Percentiles rank a stretch among this genome's conserved stretches.
phyloP scores from a whole-genome alignment of 805 yeast genomes.

The Hanseniaspora lindneri region DNA sequence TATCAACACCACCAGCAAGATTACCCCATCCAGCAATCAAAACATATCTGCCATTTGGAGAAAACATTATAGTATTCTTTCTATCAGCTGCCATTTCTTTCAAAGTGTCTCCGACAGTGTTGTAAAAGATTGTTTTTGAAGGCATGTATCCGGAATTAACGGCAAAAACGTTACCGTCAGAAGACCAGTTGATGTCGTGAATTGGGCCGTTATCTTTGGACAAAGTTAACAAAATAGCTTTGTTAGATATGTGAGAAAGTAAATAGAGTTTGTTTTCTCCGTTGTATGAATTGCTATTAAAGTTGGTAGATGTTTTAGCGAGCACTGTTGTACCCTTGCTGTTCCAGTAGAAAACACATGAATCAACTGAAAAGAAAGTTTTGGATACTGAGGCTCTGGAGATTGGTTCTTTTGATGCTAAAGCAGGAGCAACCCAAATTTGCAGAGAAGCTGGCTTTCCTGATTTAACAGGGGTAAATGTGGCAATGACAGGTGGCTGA shows the following conservation, averaged over 20 bases:
- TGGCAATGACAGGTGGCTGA: constrained; percentile 75
- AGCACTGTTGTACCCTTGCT: constrained; percentile 83
- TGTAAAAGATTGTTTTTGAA: constrained; percentile 85
- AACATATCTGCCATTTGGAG: constrained; percentile 87
- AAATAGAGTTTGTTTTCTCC: constrained; percentile 91
- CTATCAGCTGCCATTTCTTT: constrained; percentile 77
- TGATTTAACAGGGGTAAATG: constrained; percentile 72
- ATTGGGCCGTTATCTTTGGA: constrained; percentile 84
- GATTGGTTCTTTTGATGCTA: constrained; percentile 49
- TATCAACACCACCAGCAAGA: constrained; percentile 90
- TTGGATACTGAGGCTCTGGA: constrained; percentile 43
- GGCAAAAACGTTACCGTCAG: constrained; percentile 91
- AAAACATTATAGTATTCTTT: constrained; percentile 77
- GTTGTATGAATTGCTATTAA: constrained; percentile 90
- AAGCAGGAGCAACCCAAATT: constrained; percentile 41
- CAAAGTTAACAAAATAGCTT: constrained; percentile 75
- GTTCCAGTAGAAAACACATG: constrained; percentile 88
- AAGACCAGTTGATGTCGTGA: constrained; percentile 96
- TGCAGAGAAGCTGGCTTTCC: constrained; percentile 86
- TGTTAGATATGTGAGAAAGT: constrained; percentile 71
- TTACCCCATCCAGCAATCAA: constrained; percentile 97
- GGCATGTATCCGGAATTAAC: constrained; percentile 98
- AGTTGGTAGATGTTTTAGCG: constrained; percentile 91
- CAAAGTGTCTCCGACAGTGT: constrained; percentile 79
- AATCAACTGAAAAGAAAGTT: constrained; percentile 89